phyloP scores from a whole-genome alignment of 2,329 filamentous ascomycete genomes.

The Colletotrichum gigasporum region DNA sequence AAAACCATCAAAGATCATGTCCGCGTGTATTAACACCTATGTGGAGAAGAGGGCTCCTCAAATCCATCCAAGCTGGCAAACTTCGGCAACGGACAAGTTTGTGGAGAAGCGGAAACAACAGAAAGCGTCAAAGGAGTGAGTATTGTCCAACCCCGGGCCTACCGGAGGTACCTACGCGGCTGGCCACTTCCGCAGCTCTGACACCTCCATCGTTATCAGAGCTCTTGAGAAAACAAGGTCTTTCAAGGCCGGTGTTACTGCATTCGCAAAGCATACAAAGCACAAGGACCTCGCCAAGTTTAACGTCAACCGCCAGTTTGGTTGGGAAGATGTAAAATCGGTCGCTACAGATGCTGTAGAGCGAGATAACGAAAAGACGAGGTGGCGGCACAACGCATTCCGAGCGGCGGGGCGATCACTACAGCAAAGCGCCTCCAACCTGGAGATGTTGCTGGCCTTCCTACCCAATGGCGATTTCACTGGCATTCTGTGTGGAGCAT shows the following conservation, averaged over 20 bases:
- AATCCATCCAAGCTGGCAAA: neutral
- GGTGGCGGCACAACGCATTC: neutral
- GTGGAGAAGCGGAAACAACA: neutral
- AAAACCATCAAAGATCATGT: neutral
- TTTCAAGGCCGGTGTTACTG: neutral
- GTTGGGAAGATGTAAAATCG: conserved; percentile 3
- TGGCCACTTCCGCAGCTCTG: no score
- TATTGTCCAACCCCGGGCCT: neutral
- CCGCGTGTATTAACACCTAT: neutral
- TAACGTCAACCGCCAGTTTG: neutral
- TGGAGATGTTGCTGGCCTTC: conserved; percentile 5
- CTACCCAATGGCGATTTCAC: neutral
- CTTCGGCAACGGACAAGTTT: neutral
- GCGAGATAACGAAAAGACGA: neutral
- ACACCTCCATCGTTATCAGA: no score
- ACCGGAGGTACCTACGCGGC: no score
- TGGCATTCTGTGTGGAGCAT: conserved; percentile 2
- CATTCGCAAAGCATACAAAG: neutral
- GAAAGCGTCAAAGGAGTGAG: neutral
- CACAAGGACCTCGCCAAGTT: neutral
- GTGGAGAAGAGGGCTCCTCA: neutral
- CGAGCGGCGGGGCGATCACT: conserved; percentile 10
- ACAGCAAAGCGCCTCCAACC: neutral
- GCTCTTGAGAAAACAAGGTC: neutral
- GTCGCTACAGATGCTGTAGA: conserved; percentile 7